Evolutionary conservation across 169 alveolate genomes (phyloP).

Genomic region (Cryptosporidium ryanae): DNA sequence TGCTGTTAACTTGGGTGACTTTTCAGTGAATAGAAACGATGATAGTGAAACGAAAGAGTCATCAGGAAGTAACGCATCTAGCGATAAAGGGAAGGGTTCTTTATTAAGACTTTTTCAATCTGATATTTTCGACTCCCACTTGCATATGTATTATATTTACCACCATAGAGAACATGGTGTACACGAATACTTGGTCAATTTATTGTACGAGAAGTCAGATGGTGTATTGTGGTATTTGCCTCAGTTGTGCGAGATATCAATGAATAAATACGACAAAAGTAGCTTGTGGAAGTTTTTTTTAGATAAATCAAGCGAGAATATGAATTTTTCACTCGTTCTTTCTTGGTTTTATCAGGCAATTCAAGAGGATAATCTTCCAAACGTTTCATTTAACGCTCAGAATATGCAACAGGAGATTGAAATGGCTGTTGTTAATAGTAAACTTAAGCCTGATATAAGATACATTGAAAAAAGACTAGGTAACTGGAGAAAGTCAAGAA

Average conservation of each 20-base stretch:
- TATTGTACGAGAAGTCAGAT: constrained; percentile 84
- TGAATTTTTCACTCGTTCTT: constrained; percentile 89
- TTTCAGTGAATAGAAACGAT: not conserved
- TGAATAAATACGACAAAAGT: constrained; percentile 54
- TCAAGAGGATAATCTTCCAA: constrained; percentile 82
- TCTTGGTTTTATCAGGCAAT: constrained; percentile 90
- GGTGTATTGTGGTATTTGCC: constrained; percentile 87
- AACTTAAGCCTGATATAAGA: constrained; percentile 77
- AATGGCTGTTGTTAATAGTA: constrained; percentile 92
- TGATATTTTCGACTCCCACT: constrained; percentile 89
- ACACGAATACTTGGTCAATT: constrained; percentile 90
- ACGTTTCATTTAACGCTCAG: constrained; percentile 79
- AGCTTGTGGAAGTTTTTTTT: constrained; percentile 76
- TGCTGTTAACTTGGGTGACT: constrained; percentile 51
- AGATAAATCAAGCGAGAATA: constrained; percentile 86
- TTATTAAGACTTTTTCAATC: constrained; percentile 88
- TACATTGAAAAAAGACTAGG: constrained; percentile 55
- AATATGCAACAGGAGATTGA: constrained; percentile 90
- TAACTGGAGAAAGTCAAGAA: constrained; percentile 26
- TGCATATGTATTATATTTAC: constrained; percentile 88
- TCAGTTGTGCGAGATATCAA: constrained; percentile 79
- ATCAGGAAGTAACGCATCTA: not conserved
- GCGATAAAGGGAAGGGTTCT: constrained; percentile 81
- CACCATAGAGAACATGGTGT: constrained; percentile 89
- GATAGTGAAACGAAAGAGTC: not conserved